A percentile compares a stretch with the other conserved stretches of the same genome.
Conservation (phyloP, 305 asterid species). For the Rubia balearica region DNA sequence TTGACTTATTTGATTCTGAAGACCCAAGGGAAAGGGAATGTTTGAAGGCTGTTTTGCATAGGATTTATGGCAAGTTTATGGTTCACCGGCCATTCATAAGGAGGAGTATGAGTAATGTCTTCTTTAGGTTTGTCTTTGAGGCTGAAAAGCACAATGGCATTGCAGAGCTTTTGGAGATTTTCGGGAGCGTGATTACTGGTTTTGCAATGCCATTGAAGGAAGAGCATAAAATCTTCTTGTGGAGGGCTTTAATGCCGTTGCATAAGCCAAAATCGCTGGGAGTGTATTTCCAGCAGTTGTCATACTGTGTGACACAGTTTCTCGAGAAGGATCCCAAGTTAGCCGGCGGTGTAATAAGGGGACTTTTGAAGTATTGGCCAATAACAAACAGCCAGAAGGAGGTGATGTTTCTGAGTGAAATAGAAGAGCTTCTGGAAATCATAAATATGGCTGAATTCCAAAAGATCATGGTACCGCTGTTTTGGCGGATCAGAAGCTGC, state of each 20-base stretch:
- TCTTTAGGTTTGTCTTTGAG: conserved; percentile 61
- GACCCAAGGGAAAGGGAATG: conserved; percentile 89
- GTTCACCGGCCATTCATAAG: conserved; percentile 72
- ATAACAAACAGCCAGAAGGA: conserved; percentile 81
- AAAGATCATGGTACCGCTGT: conserved; percentile 67
- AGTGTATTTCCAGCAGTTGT: conserved; percentile 65
- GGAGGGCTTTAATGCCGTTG: conserved; percentile 67
- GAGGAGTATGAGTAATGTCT: conserved; percentile 59
- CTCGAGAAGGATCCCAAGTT: conserved; percentile 80
- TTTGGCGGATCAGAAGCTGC: conserved; percentile 60
- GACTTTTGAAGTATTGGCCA: conserved; percentile 83
- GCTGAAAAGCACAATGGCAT: conserved; percentile 70
- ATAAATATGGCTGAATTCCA: conserved; percentile 67
- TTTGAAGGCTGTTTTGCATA: conserved; percentile 66
- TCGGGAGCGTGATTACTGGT: conserved; percentile 83
- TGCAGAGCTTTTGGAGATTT: conserved; percentile 72
- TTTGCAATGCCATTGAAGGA: conserved; percentile 79
- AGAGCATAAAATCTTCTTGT: conserved; percentile 77
- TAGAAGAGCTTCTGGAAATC: conserved; percentile 77
- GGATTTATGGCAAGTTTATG: conserved; percentile 79
- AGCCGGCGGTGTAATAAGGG: conserved; percentile 54
- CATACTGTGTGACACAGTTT: conserved; percentile 67
- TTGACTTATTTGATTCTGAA: conserved; percentile 74
- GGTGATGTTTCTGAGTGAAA: conserved; percentile 73
- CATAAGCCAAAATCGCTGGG: conserved; percentile 81